Conservation (phyloP, 176 grass and related monocot genomes). For the Oryza meridionalis region DNA sequence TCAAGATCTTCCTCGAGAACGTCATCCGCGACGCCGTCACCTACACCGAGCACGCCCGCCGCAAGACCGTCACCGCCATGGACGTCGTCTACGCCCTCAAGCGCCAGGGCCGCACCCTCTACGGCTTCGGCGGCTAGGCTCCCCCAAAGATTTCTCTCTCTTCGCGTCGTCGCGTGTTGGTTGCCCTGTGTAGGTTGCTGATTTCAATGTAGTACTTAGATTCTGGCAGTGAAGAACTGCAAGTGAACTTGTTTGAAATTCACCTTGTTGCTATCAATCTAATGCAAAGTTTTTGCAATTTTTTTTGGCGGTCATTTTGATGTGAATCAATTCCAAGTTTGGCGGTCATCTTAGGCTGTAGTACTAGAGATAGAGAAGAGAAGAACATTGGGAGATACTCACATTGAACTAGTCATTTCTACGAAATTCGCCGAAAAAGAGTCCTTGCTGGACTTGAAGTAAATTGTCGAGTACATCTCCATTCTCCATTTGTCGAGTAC, state of each 20-base stretch:
- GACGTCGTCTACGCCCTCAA: slow-evolving; percentile 91
- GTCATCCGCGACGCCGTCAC: slow-evolving; percentile 90
- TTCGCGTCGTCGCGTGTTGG: background rate
- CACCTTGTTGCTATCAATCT: background rate
- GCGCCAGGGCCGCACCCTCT: slow-evolving; percentile 76
- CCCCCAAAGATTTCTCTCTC: background rate
- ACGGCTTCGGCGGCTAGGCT: slow-evolving; percentile 38
- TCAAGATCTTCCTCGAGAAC: slow-evolving; percentile 96
- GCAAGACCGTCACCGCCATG: slow-evolving; percentile 95
- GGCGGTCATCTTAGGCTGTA: no score
- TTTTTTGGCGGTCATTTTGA: background rate
- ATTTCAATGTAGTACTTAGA: background rate
- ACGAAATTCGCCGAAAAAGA: no score
- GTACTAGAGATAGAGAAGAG: no score
- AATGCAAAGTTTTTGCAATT: background rate
- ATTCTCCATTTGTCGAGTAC: no score
- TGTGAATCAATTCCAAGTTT: background rate
- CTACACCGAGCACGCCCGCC: slow-evolving; percentile 82
- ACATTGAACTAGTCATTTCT: no score
- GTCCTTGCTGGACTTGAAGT: no score
- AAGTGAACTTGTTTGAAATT: background rate
- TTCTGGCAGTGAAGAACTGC: background rate
- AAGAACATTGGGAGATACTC: no score
- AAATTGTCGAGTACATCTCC: no score
- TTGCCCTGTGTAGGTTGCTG: background rate